phyloP scores from a whole-genome alignment of 192 early-diverging fungal genomes.

The Phlyctochytrium planicorne region DNA sequence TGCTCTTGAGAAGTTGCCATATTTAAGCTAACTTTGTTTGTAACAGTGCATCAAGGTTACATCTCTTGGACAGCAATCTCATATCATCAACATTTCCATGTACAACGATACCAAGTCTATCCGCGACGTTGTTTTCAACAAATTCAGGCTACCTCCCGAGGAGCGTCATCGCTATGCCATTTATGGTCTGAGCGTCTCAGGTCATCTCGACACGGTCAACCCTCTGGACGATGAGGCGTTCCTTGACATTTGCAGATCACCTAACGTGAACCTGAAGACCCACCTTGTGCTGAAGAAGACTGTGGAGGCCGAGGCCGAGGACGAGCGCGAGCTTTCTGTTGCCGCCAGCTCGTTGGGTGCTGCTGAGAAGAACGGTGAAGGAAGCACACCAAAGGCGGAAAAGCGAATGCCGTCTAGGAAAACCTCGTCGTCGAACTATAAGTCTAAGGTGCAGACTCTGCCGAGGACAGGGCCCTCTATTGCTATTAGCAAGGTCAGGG shows the following conservation, averaged over 20 bases:
- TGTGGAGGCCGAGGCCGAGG: neutral
- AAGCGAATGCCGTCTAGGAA: neutral
- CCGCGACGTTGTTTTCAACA: neutral
- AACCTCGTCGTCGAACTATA: neutral
- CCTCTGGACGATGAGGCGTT: slow-evolving; percentile 2
- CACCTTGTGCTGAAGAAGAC: slow-evolving; percentile 4
- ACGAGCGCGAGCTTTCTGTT: neutral
- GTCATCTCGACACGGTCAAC: neutral
- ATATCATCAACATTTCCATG: slow-evolving; percentile 4
- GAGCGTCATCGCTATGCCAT: neutral
- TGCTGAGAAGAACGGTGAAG: neutral
- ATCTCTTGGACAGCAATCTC: neutral
- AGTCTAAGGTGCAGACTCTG: neutral
- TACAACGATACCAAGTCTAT: neutral
- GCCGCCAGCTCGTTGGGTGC: neutral
- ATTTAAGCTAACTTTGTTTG: neutral
- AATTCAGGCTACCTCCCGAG: neutral
- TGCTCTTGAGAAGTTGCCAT: neutral
- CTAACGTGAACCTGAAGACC: slow-evolving; percentile 1
- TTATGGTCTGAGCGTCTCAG: neutral
- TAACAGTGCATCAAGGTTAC: slow-evolving; percentile 5
- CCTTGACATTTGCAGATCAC: neutral
- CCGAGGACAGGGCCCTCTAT: neutral
- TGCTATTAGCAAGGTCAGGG: too few species aligned
- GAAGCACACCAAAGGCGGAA: neutral